Percentiles rank a stretch among this genome's conserved stretches.
Evolutionary conservation across 495 filamentous ascomycete species (phyloP).

Genomic region (Poronia punctata): DNA sequence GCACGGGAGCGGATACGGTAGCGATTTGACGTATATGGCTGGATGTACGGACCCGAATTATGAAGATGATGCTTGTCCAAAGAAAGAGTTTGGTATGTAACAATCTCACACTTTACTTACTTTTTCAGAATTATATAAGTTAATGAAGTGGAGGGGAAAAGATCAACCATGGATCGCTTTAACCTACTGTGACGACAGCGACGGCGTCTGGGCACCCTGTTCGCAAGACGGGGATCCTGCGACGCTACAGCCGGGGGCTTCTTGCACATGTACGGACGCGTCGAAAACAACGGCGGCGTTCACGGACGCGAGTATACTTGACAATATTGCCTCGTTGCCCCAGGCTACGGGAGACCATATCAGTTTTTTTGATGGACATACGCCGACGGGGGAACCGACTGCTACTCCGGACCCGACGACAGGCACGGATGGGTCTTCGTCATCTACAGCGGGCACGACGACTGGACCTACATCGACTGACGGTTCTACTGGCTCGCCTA

Average conservation of each 20-base stretch:
- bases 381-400: background rate
- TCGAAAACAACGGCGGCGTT: conserved; percentile 14
- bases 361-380: conserved; percentile 13
- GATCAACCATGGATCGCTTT: conserved; percentile 24
- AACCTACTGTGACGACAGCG: conserved; percentile 16
- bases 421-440: background rate
- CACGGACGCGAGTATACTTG: conserved; percentile 4
- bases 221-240: conserved; percentile 19
- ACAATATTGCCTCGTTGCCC: conserved; percentile 15
- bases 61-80: conserved; percentile 15
- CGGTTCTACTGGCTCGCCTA: background rate
- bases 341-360: conserved; percentile 12
- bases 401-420: background rate
- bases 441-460: background rate
- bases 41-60: conserved; percentile 22
- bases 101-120: too few relatives aligned
- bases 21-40: conserved; percentile 18
- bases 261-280: conserved; percentile 18
- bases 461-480: background rate
- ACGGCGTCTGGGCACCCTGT: conserved; percentile 18
- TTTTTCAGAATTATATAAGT: too few relatives aligned
- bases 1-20: conserved; percentile 18
- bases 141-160: too few relatives aligned
- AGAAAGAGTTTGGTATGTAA: conserved; percentile 18
- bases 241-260: conserved; percentile 17